phyloP scores from a whole-genome alignment of 345 rosid genomes.

The Dipteronia dyeriana region DNA sequence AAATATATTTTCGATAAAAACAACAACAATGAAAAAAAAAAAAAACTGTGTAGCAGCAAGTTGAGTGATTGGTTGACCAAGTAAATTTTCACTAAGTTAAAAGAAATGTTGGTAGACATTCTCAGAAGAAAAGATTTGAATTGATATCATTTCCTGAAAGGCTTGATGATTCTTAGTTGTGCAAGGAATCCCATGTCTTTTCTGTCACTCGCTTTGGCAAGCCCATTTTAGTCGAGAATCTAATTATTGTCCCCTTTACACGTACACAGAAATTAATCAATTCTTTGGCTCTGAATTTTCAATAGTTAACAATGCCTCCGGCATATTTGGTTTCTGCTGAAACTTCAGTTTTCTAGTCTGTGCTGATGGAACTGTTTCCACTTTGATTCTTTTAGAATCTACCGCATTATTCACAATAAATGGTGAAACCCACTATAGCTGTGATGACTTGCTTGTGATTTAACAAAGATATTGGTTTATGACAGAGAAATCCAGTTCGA shows the following conservation, averaged over 20 bases:
- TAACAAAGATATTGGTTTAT: too few relatives aligned
- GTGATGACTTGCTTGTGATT: too few relatives aligned
- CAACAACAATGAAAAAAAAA: neutral
- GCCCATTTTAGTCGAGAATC: constrained; percentile 21
- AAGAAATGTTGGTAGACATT: neutral
- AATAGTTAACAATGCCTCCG: neutral
- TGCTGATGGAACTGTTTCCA: neutral
- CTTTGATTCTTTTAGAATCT: neutral
- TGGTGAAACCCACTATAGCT: neutral
- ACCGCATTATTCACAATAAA: neutral
- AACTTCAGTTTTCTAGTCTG: neutral
- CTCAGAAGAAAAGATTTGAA: constrained; percentile 5
- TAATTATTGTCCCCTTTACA: neutral
- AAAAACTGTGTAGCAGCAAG: neutral
- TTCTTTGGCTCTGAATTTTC: constrained; percentile 9
- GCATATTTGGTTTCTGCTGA: neutral
- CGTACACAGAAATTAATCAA: neutral
- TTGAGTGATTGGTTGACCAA: too few relatives aligned
- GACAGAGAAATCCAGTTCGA: neutral
- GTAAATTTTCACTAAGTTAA: neutral
- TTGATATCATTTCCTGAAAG: neutral
- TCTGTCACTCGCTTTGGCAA: neutral
- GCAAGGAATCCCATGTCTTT: constrained; percentile 42
- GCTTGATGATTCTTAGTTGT: neutral
- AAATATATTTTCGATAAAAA: neutral